Evolutionary conservation across 371 early-diverging fungal genomes (phyloP), one percentile per base, ranked within the genome.

Genomic region (Dentiscutata heterogama): DNA sequence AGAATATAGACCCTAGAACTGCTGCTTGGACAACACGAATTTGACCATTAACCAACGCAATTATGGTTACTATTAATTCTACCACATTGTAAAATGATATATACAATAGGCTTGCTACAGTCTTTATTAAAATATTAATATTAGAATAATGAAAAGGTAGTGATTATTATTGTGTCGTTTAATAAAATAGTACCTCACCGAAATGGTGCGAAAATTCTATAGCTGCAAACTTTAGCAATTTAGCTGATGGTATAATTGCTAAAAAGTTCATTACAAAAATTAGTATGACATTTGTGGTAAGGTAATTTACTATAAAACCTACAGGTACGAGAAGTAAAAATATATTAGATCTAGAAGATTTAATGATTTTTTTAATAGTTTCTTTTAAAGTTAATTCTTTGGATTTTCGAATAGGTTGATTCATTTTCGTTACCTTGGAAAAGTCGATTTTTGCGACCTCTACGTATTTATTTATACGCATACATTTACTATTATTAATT

Each of bases 231-330:
- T 91, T 94, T 20, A 95, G 89, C n/a, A 93, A 83, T 83, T 77
- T 96, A 31, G 97, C 97, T 50, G 97, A 85, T 6, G 97, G 96
- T 27, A 98, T 84, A 71, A 98, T 95, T n/a, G 97, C 97, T 46
- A 96, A 88, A 68, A 96, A 96, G 87, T 98, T 98, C 81, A 96
- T 86, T 18, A 91, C 81, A 83, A 97, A 97, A 2, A 91, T 87
- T 1, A 91, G 84, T 8, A 92, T 90, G 7, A 91, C 89, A 6
- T 89, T 85, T 92, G 94, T 94, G 13, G 89, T 86, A 22, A 93
- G 73, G 88, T 88, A 39, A 94, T 8, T 8, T 10, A 42, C 87
- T 0, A 91, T 83, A 63, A 94, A 91, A 31, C 96, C 97, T 3
- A 96, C 85, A 0, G 97, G 97, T 8, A 94, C 85, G 51, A 95